Base-by-base conservation (phyloP, 2,329 filamentous ascomycete genomes). In the Alternaria postmessia region DNA sequence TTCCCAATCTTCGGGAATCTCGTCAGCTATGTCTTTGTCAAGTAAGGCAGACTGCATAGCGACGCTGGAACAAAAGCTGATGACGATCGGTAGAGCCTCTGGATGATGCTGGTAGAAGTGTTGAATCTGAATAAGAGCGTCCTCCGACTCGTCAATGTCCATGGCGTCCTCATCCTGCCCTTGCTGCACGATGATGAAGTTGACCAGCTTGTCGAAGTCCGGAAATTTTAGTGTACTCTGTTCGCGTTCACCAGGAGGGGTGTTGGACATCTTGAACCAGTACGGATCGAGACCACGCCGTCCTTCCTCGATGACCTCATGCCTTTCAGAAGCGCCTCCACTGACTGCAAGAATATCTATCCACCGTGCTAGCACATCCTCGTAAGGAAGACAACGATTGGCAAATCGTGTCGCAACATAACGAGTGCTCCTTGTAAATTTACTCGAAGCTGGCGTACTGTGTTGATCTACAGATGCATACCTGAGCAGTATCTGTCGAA, bases 231-330 rank as follows among this genome's bases (percentile, higher is more conserved):
- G 46, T 11, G 62, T 55, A 32, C 51, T 62, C 46, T 69, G 59
- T n/a, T 71, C 67, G 14, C 62, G 56, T 38, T 61, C 62, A 12
- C 74, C 75, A 7, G 72, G 70, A 18, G 70, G 53, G 30, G 74
- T 71, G 24, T 90, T 89, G 12, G 89, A 78, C 73, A 90, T 85
- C 47, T 82, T 80, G 69, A 90, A 89, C 88, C 88, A 91, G 72
- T 91, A 90, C 11, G 89, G 89, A 78, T 97, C 93, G 4, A 97
- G 84, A 0, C 95, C 95, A 76, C 93, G 94, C 62, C 88, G 89
- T 2, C 93, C 95, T 80, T 98, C 94, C 74, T 99, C 95, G 1
- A 92, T 80, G 3, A 98, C 89, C 73, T 98, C 94, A 61, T 89
- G 90, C 46, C 91, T 87, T 74, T 94, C 91, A 51, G 88, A 86